These are phyloP conservation scores for Ceraceosorus guamensis DNA, from an alignment of 1,284 basidiomycete genomes.

Conservation along the genomic window DNA sequence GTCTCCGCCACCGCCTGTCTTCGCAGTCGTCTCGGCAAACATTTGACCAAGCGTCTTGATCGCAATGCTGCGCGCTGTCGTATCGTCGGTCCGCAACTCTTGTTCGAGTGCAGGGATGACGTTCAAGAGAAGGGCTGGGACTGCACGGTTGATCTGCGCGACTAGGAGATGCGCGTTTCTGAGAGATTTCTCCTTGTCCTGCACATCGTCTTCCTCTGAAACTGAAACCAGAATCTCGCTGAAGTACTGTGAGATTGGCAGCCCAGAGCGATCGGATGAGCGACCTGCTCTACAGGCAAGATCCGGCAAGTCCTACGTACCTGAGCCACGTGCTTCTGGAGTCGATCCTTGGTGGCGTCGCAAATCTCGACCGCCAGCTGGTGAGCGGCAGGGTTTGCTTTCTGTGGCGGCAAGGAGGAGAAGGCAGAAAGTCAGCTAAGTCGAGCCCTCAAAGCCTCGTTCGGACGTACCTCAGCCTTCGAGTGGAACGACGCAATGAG, in stretches of 20 bases:
- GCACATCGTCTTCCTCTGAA: slow-evolving; percentile 47
- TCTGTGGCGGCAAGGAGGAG: slow-evolving; percentile 49
- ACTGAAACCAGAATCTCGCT: slow-evolving; percentile 44
- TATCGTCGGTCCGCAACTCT: slow-evolving; percentile 72
- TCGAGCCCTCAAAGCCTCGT: background rate
- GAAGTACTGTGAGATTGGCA: slow-evolving; percentile 52
- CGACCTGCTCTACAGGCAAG: no score
- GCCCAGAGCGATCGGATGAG: background rate
- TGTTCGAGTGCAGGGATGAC: slow-evolving; percentile 90
- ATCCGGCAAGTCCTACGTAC: slow-evolving; percentile 20
- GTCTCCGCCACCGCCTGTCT: slow-evolving; percentile 49
- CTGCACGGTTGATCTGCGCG: slow-evolving; percentile 70
- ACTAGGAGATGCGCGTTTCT: slow-evolving; percentile 75
- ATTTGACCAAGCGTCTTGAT: slow-evolving; percentile 81
- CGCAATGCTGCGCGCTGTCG: slow-evolving; percentile 66
- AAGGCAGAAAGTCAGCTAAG: slow-evolving; percentile 53
- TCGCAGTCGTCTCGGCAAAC: slow-evolving; percentile 56
- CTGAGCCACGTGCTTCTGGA: slow-evolving; percentile 80
- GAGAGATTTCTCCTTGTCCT: slow-evolving; percentile 48
- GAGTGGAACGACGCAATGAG: slow-evolving; percentile 79
- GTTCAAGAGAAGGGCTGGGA: slow-evolving; percentile 73
- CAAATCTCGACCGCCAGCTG: slow-evolving; percentile 82
- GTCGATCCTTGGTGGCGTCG: slow-evolving; percentile 70
- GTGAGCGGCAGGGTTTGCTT: slow-evolving; percentile 56
- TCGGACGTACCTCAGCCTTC: slow-evolving; percentile 53